phyloP scores from a whole-genome alignment of 2,329 filamentous ascomycete genomes.

The Alternaria rosae region DNA sequence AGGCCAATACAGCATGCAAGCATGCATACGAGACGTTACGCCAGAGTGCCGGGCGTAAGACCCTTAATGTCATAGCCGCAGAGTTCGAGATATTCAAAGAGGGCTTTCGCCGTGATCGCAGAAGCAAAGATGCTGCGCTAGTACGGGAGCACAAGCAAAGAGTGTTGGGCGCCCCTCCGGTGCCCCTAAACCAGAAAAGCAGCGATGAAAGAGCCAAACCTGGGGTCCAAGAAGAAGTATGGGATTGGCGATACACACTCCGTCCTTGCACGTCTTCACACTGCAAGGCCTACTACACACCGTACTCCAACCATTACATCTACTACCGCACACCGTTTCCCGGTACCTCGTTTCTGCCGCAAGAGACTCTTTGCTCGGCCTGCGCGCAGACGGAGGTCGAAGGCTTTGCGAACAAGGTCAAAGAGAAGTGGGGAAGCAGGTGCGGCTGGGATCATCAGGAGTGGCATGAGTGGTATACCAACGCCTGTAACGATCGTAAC shows the following conservation, averaged over 20 bases:
- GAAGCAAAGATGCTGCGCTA: slow-evolving; percentile 18
- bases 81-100: slow-evolving; percentile 39
- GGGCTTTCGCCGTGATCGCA: slow-evolving; percentile 22
- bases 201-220: neutral
- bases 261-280: slow-evolving; percentile 34
- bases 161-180: slow-evolving; percentile 18
- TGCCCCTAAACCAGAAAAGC: neutral
- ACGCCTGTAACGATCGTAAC: slow-evolving; percentile 24
- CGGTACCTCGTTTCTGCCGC: slow-evolving; percentile 23
- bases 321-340: slow-evolving; percentile 32
- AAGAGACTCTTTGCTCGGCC: slow-evolving; percentile 34
- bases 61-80: slow-evolving; percentile 34
- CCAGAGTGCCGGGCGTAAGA: slow-evolving; percentile 45
- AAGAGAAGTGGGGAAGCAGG: slow-evolving; percentile 31
- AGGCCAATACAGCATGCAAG: slow-evolving; percentile 35
- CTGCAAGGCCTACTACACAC: slow-evolving; percentile 34
- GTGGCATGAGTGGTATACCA: slow-evolving; percentile 37
- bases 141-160: slow-evolving; percentile 17
- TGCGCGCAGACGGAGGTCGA: slow-evolving; percentile 38
- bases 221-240: slow-evolving; percentile 7
- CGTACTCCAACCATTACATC: slow-evolving; percentile 32
- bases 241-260: slow-evolving; percentile 38
- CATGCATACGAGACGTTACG: slow-evolving; percentile 37
- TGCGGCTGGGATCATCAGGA: slow-evolving; percentile 31
- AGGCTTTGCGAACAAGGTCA: slow-evolving; percentile 23